Conservation (phyloP, 805 yeast genomes). For the Saturnispora zaruensis region DNA sequence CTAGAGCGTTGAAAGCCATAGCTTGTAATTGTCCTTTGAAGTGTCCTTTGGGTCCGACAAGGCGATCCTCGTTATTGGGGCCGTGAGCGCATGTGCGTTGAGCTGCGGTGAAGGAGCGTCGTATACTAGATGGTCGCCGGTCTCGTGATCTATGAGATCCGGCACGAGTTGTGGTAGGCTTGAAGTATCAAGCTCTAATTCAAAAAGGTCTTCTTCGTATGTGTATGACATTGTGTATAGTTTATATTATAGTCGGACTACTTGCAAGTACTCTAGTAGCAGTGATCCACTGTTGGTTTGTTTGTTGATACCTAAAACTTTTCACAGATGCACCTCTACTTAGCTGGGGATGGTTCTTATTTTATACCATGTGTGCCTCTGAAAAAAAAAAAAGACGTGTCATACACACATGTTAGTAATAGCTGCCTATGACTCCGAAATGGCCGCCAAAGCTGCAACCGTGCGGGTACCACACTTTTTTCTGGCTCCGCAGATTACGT, state of each 20-base stretch:
- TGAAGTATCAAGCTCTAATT: not conserved
- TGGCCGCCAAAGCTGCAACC: not conserved
- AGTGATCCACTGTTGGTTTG: not conserved
- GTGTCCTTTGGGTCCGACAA: conserved; percentile 5
- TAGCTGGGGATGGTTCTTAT: not conserved
- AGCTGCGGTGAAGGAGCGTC: conserved; percentile 4
- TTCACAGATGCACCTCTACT: too few species aligned
- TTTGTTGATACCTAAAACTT: not conserved
- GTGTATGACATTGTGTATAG: not conserved
- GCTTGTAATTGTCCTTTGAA: conserved; percentile 6
- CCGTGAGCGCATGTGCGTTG: not conserved
- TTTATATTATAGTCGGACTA: too few species aligned
- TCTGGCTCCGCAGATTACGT: not conserved
- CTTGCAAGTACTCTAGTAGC: too few species aligned
- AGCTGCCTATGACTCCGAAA: conserved; percentile 4
- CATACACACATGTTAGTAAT: not conserved
- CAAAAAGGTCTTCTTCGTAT: conserved; percentile 3
- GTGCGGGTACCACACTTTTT: not conserved
- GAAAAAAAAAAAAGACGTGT: not conserved
- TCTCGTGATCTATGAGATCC: not conserved
- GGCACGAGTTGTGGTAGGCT: conserved; percentile 3
- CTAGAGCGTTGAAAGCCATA: conserved; percentile 5
- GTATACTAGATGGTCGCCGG: not conserved
- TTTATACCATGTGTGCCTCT: not conserved
- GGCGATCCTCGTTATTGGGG: not conserved